Evolutionary conservation across 1,139 yeast species (phyloP), one percentile per base, ranked within the genome.

Genomic region (Geotrichum siamense): DNA sequence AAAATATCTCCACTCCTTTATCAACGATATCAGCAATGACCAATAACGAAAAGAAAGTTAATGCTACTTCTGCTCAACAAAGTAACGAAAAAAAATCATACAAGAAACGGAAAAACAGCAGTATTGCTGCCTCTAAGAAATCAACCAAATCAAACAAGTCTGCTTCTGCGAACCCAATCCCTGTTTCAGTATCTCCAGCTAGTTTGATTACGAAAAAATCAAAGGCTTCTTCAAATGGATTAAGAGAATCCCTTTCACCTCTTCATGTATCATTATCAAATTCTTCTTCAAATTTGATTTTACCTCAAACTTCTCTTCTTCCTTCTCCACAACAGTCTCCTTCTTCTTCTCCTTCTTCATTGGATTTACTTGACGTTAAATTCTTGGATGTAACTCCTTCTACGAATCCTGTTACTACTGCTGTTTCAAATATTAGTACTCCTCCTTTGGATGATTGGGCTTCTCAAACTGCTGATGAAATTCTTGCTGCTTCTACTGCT

Each of bases 381-480:
- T 26, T 13, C 20, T 8, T 23, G 26, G 29, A 13, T 19, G 16
- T 29, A 15, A 23, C 26, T 23, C 10, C 26, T 8, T 6, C 26
- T 6, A 8, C 26, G 10, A 10, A 23, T 20, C 36, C 20, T 33
- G 26, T 17, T 4, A 20, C 36, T 2, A 25, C 26, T 2, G 10
- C 36, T 33, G 21, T 23, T 23, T 8, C 8, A 5, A 15, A 27
- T 9, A 28, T 38, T 6, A 27, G 40, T 21, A 28, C 41, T 10
- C 46, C 46, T 2, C 39, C 42, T 3, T 28, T 38, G 23, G 46
- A 38, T 21, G 31, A 33, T 20, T 43, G 46, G 46, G 42, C 42
- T 5, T 17, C 39, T 8, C 38, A 37, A 23, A 43, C 46, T 16
- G 45, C 45, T 10, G 46, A 43, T 20, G 42, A 33, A 21, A 38